Percentiles rank a stretch among this genome's conserved stretches.
phyloP scores from a whole-genome alignment of 169 alveolate genomes.

The Nephromyces sp. region DNA sequence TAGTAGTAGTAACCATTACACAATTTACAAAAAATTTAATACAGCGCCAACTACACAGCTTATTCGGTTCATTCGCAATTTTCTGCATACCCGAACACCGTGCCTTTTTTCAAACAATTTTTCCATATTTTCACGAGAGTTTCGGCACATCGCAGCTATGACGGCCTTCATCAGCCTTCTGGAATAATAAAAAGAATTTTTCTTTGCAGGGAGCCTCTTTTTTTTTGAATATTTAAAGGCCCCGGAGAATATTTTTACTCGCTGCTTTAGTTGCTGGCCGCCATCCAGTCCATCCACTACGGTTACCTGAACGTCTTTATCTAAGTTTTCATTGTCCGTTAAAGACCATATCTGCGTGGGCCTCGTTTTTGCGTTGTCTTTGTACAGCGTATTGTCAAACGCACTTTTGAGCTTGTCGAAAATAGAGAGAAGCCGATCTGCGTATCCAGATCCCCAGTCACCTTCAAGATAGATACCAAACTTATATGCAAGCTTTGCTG shows the following conservation, averaged over 20 bases:
- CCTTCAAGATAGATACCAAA: neutral
- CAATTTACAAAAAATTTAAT: no score
- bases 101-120: neutral
- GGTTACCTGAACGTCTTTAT: neutral
- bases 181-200: neutral
- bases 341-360: neutral
- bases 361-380: neutral
- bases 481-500: neutral
- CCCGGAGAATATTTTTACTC: neutral
- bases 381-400: neutral
- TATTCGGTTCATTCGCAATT: neutral
- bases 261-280: neutral
- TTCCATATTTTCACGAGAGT: neutral
- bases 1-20: no score
- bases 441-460: neutral
- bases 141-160: neutral
- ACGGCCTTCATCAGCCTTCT: neutral
- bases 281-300: neutral
- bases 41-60: no score
- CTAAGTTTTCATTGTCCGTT: neutral
- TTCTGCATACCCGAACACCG: neutral
- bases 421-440: neutral
- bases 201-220: neutral
- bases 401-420: no score
- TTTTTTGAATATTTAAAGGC: neutral